Base-by-base conservation (phyloP, 2,329 filamentous ascomycete species). In the Nectriaceae sp. region DNA sequence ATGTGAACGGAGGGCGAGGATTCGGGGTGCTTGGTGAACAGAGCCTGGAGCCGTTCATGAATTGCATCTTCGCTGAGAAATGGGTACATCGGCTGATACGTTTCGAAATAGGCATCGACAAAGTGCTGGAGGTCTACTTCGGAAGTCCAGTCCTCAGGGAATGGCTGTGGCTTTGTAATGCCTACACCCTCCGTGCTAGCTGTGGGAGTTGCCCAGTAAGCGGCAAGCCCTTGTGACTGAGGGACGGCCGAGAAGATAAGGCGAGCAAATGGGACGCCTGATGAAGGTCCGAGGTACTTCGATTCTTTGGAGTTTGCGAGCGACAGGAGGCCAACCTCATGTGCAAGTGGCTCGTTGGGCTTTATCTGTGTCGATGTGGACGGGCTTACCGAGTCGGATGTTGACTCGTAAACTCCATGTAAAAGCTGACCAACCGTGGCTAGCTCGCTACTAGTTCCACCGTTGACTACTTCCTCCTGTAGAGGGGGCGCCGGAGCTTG, bases 241-340 rank as follows among this genome's bases (percentile, higher is more conserved):
- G 52, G 52, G 22, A 55, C 52, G 21, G 50, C 46, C 4, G 52
- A 49, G 13, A 55, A 55, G 35, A 55, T 55, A 11, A 49, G 31
- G 11, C 46, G 21, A n/a, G 49, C 50, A 19, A 55, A 53, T 1
- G 50, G 46, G 4, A 55, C 52, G 1, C 50, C 52, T 2, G 50
- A 55, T n/a, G 50, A 55, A 29, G 50, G 52, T 3, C 52, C 52
- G 4, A 55, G 46, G 13, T 53, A 50, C 35, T 55, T 55, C 20
- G 52, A 55, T 13, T 46, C 50, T 13, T 47, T 55, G 13, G 46
- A 52, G 39, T 53, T 55, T 4, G 46, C 46, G 4, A 55, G 52
- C 11, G 52, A 55, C 4, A 55, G 24, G 11, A 55, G 42, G 4
- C 52, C 50, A 22, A 53, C 52, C 10, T 53, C 46, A 29, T 55